Evolutionary conservation across 768 basidiomycete genomes (phyloP), one percentile per base, ranked within the genome.

Genomic region (Mycena maculata): DNA sequence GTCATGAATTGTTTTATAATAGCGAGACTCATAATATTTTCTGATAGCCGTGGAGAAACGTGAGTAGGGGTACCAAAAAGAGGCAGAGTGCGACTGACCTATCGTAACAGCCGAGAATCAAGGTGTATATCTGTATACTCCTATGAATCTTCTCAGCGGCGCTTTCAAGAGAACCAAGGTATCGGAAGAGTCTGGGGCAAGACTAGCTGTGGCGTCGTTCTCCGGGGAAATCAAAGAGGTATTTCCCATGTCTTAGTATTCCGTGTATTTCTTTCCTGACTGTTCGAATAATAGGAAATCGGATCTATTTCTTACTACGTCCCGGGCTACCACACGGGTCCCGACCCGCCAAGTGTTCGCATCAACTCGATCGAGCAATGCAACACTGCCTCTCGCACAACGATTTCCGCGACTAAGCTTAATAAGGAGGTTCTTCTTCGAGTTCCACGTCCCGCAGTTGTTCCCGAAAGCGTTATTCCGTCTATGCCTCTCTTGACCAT

Each of bases 301-400:
- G 76, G 70, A 7, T 69, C 76, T 8, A 72, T 75, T 57, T 76
- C 76, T 2, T 76, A 76, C 55, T 76, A 65, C 22, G 74, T 76
- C n/a, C 76, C 76, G 11, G 73, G 71, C n/a, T 76, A 76, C 63
- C 65, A 62, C 68, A 68, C 63, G 36, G 64, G 63, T 12, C 76
- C 74, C 16, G 70, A 72, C 63, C 71, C 71, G n/a, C 68, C 76
- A 25, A 42, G 44, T 47, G 44, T 36, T 53, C 57, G 57, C 13
- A 45, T 71, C 39, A 63, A 58, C 54, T 56, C 54, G 25, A 18
- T 56, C 16, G 36, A 54, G 15, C 53, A 44, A 44, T 44, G n/a
- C 22, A 66, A 70, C 41, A 67, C 57, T 36, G 39, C 27, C 27
- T 25, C 52, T 6, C 44, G 33, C 20, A 36, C 25, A 30, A 33